Evolutionary conservation across 257 asterid genomes (phyloP), one percentile per base, ranked within the genome.

Genomic region (Euphrasia confusa): DNA sequence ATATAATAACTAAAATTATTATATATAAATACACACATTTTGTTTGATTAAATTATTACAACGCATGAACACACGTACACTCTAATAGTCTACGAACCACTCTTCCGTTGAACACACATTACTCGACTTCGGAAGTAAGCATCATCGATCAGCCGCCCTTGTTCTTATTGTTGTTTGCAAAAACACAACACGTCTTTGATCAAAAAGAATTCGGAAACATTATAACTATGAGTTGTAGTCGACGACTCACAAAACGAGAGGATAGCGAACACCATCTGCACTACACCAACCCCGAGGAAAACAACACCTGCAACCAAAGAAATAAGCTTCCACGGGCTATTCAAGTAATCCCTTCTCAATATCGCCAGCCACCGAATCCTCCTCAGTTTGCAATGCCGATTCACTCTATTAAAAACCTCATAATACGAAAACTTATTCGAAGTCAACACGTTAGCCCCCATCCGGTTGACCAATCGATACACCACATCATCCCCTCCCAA

Each of bases 241-340:
- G 24, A 21, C 5, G 30, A 59, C 76, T 72, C 61, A 72, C 69
- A 1, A 30, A 45, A 67, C 6, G 73, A 67, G 66, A 72, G 70
- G 42, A 72, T 30, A 0, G 66, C 63, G n/a, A 33, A 55, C 42
- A 30, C 35, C 50, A 10, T n/a, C 61, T 72, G 72, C 10, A n/a
- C 54, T 1, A 65, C 3, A 12, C 11, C 21, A 7, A 45, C 61
- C 2, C 57, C 39, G 55, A 72, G 72, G 60, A 72, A 11, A 1
- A 26, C 9, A 0, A n/a, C 13, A 4, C 60, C 76, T 5, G 72
- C 61, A 53, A 67, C 30, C 18, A 72, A 11, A 2, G 72, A 72
- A 48, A 72, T 33, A 0, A 50, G 1, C 10, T 44, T 47, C 72
- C 72, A 67, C 10, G 77, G 77, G 52, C 54, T 72, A 37, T 49